Percentiles rank a stretch among this genome's conserved stretches.
Evolutionary conservation across 2,329 filamentous ascomycete species (phyloP).

Genomic region (Spiromastix sp.): DNA sequence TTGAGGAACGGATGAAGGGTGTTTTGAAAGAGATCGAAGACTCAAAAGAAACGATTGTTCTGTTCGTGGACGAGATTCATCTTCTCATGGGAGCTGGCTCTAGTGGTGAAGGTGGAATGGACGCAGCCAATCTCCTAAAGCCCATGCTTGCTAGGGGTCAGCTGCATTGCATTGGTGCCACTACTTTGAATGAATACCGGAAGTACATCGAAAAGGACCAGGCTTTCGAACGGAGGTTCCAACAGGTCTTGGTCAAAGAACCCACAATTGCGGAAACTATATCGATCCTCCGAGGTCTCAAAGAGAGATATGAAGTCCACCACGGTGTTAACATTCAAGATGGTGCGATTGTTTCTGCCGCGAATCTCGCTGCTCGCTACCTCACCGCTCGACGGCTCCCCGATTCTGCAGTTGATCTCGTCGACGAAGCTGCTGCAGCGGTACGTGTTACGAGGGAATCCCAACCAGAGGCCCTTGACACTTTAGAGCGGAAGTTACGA

Average conservation of each 20-base stretch:
- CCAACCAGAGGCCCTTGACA: slow-evolving; percentile 91
- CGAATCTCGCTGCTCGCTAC: slow-evolving; percentile 87
- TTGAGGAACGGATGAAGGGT: slow-evolving; percentile 98
- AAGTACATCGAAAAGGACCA: slow-evolving; percentile 99
- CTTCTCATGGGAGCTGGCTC: slow-evolving; percentile 94
- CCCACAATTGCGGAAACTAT: slow-evolving; percentile 80
- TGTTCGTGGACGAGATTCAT: slow-evolving; percentile 98
- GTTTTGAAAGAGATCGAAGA: slow-evolving; percentile 94
- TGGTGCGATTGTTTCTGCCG: slow-evolving; percentile 79
- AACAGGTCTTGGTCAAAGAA: slow-evolving; percentile 95
- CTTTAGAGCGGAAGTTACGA: slow-evolving; percentile 76
- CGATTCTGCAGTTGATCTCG: slow-evolving; percentile 91
- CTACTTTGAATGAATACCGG: slow-evolving; percentile 86
- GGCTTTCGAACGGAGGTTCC: slow-evolving; percentile 96
- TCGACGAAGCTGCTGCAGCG: slow-evolving; percentile 94
- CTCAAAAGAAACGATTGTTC: slow-evolving; percentile 90
- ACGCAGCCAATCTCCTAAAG: slow-evolving; percentile 93
- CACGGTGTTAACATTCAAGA: slow-evolving; percentile 96
- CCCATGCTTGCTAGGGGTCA: slow-evolving; percentile 96
- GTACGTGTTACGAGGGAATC: slow-evolving; percentile 92
- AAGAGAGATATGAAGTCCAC: slow-evolving; percentile 96
- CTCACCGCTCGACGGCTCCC: slow-evolving; percentile 83
- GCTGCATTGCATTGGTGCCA: slow-evolving; percentile 95
- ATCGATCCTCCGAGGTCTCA: slow-evolving; percentile 94
- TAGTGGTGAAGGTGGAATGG: slow-evolving; percentile 95